These are phyloP conservation scores for Leptodontidium sp. DNA, from an alignment of 2,329 filamentous ascomycete species.

Conservation along the genomic window DNA sequence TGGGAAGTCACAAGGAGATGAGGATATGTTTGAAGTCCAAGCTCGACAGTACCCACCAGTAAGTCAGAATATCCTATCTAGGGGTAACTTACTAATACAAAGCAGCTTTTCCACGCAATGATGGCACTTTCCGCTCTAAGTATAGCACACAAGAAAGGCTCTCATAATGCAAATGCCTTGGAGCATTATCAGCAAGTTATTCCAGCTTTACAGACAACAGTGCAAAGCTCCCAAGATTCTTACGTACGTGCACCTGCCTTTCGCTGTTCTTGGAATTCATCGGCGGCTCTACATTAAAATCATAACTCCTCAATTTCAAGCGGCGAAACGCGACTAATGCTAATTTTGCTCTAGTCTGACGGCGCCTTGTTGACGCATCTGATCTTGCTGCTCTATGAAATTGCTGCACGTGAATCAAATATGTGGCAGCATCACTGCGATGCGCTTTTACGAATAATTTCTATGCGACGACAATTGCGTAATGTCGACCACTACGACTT, in stretches of 20 bases:
- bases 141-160: constrained; percentile 55
- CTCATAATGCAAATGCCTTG: constrained; percentile 56
- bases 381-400: constrained; percentile 20
- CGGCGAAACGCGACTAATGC: not conserved
- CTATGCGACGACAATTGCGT: constrained; percentile 55
- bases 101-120: constrained; percentile 60
- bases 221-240: constrained; percentile 58
- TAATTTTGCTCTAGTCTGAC: constrained; percentile 50
- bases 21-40: constrained; percentile 55
- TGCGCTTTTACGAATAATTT: constrained; percentile 58
- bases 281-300: not conserved
- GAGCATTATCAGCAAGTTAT: constrained; percentile 64
- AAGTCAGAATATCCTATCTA: not conserved
- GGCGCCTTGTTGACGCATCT: constrained; percentile 52
- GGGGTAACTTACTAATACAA: not conserved
- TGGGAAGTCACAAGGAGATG: constrained; percentile 40
- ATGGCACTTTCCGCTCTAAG: constrained; percentile 64
- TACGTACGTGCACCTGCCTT: constrained; percentile 38
- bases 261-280: not conserved
- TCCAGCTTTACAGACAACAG: constrained; percentile 54
- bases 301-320: not conserved
- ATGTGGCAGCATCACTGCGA: constrained; percentile 63
- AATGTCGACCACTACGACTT: constrained; percentile 56
- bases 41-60: constrained; percentile 57
- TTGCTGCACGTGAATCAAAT: constrained; percentile 50